These are phyloP conservation scores for Lasiosphaeriaceae sp. DNA, from an alignment of 495 filamentous ascomycete species.

Conservation along the genomic window DNA sequence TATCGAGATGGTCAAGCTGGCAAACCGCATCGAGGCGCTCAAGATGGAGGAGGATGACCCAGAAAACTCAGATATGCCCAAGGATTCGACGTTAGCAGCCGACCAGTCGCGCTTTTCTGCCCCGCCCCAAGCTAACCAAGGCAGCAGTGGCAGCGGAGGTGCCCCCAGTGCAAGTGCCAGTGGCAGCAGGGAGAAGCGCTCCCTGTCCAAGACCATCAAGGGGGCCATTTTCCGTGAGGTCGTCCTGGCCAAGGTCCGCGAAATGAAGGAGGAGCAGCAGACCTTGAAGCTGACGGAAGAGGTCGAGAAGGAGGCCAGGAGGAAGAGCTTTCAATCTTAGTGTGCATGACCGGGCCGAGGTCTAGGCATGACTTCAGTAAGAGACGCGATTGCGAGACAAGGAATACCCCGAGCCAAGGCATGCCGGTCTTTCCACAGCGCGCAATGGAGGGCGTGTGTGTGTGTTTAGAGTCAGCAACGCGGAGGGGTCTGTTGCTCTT, in stretches of 20 bases:
- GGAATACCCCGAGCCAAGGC: no score
- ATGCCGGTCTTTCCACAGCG: no score
- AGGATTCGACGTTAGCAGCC: conserved; percentile 57
- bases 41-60: conserved; percentile 93
- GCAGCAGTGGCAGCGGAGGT: conserved; percentile 12
- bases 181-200: conserved; percentile 52
- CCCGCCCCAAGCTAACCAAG: conserved; percentile 2
- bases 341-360: no score
- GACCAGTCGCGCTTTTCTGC: conserved; percentile 42
- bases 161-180: conserved; percentile 20
- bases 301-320: conserved; percentile 41
- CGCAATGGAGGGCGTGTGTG: no score
- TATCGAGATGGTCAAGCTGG: conserved; percentile 94
- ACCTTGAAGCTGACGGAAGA: conserved; percentile 62
- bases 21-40: conserved; percentile 94
- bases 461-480: no score
- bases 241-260: conserved; percentile 92
- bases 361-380: no score
- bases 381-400: no score
- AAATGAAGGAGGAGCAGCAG: conserved; percentile 85
- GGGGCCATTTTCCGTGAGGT: conserved; percentile 95
- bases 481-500: no score
- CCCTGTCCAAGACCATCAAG: conserved; percentile 71
- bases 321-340: conserved; percentile 37
- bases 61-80: conserved; percentile 60